Percentiles rank a stretch among this genome's conserved stretches.
These are phyloP conservation scores for Aspergillus asperescens DNA, from an alignment of 495 filamentous ascomycete genomes.

Conservation along the genomic window DNA sequence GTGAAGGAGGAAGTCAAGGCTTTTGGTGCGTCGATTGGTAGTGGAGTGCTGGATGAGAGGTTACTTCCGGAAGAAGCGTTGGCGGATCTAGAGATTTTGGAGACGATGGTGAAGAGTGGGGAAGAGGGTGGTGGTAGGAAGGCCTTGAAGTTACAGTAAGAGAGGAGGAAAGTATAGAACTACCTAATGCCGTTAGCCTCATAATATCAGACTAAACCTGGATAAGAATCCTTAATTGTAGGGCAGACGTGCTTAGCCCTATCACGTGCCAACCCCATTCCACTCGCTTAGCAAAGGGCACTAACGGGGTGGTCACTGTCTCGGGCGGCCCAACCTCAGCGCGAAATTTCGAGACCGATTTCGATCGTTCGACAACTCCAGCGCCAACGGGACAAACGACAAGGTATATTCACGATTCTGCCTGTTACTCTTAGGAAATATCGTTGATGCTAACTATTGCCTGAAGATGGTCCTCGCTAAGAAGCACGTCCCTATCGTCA, in stretches of 20 bases:
- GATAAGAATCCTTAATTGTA: slow-evolving; percentile 14
- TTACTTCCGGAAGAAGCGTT: slow-evolving; percentile 64
- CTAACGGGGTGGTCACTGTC: slow-evolving; percentile 29
- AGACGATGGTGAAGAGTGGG: slow-evolving; percentile 60
- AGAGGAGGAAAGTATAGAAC: not conserved
- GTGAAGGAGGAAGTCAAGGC: slow-evolving; percentile 62
- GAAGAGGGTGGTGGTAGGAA: slow-evolving; percentile 49
- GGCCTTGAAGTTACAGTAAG: slow-evolving; percentile 24
- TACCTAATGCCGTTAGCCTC: not conserved
- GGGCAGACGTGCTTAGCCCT: slow-evolving; percentile 19
- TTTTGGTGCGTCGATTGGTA: slow-evolving; percentile 54
- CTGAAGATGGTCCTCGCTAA: slow-evolving; percentile 92
- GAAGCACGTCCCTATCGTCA: slow-evolving; percentile 98
- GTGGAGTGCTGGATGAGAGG: slow-evolving; percentile 36
- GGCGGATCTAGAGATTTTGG: slow-evolving; percentile 63
- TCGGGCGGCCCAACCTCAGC: slow-evolving; percentile 26
- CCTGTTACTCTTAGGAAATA: not conserved
- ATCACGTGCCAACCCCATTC: slow-evolving; percentile 8
- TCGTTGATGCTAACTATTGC: not conserved
- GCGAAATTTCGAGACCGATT: slow-evolving; percentile 42
- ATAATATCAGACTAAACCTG: not conserved
- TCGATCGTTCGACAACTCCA: slow-evolving; percentile 46
- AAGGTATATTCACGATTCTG: slow-evolving; percentile 33
- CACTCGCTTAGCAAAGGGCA: slow-evolving; percentile 41
- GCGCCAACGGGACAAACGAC: slow-evolving; percentile 44